These are phyloP conservation scores for Plectosphaerella cucumerina DNA, from an alignment of 2,329 filamentous ascomycete genomes.

Conservation along the genomic window DNA sequence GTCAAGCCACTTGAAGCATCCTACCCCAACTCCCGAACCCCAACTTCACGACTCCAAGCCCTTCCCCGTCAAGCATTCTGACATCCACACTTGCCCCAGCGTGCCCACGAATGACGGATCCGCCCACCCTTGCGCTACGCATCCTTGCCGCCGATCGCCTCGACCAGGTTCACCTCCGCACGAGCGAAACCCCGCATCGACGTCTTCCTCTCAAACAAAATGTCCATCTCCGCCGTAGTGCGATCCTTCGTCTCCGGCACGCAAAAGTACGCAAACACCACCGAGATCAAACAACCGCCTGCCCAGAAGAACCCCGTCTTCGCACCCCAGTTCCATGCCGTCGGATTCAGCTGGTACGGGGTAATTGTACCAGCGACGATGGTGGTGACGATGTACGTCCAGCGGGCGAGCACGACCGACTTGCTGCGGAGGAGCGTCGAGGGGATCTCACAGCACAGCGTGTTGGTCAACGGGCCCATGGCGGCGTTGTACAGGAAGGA, in stretches of 20 bases:
- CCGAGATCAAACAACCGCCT: slow-evolving; percentile 16
- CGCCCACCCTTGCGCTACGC: no score
- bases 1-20: no score
- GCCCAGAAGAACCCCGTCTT: slow-evolving; percentile 18
- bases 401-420: slow-evolving; percentile 4
- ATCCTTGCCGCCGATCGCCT: neutral
- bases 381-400: slow-evolving; percentile 1
- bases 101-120: no score
- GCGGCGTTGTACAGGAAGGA: slow-evolving; percentile 31
- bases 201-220: slow-evolving; percentile 24
- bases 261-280: slow-evolving; percentile 27
- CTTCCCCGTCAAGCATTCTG: no score
- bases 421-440: slow-evolving; percentile 7
- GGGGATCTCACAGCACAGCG: slow-evolving; percentile 9
- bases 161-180: slow-evolving; percentile 15
- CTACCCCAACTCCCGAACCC: no score
- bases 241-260: slow-evolving; percentile 26
- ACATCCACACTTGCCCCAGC: no score
- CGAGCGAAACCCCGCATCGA: slow-evolving; percentile 35
- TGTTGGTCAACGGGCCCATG: slow-evolving; percentile 37
- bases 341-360: slow-evolving; percentile 13
- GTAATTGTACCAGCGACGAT: slow-evolving; percentile 15
- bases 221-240: slow-evolving; percentile 27
- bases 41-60: no score
- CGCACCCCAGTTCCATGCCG: slow-evolving; percentile 13